Evolutionary conservation across 2,329 filamentous ascomycete genomes (phyloP).

Genomic region (Emericellopsis atlantica): DNA sequence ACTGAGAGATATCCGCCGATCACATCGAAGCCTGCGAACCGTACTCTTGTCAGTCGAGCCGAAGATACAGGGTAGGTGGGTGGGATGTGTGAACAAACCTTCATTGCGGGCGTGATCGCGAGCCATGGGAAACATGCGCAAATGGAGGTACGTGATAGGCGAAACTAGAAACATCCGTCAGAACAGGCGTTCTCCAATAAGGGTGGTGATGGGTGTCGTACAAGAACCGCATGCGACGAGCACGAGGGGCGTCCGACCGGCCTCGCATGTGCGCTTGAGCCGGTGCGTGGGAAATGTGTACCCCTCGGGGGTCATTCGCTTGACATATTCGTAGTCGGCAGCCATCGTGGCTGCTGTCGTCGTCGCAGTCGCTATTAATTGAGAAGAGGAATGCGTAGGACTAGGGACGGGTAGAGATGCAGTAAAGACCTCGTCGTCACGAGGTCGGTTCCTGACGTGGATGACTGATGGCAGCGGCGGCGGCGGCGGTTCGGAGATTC

Average conservation of each 20-base stretch:
- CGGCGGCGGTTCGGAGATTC: not conserved
- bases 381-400: not conserved
- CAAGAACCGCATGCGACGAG: conserved; percentile 58
- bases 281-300: conserved; percentile 52
- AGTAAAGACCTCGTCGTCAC: not conserved
- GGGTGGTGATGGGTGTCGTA: conserved; percentile 3
- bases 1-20: conserved; percentile 47
- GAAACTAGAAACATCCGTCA: conserved; percentile 30
- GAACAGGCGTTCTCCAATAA: not conserved
- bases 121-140: conserved; percentile 84
- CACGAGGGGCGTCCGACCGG: conserved; percentile 48
- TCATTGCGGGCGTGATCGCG: conserved; percentile 56
- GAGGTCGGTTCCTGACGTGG: no score
- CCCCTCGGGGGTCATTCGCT: conserved; percentile 17
- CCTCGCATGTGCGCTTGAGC: conserved; percentile 39
- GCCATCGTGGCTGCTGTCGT: conserved; percentile 1
- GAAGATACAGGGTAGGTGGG: not conserved
- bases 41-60: not conserved
- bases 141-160: conserved; percentile 62
- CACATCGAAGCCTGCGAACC: conserved; percentile 56
- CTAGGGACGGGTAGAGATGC: not conserved
- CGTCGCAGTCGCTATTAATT: not conserved
- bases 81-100: conserved; percentile 8
- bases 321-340: conserved; percentile 18
- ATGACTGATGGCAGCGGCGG: not conserved